Evolutionary conservation across 2,329 filamentous ascomycete species (phyloP).

Genomic region (Myotisia sp.): DNA sequence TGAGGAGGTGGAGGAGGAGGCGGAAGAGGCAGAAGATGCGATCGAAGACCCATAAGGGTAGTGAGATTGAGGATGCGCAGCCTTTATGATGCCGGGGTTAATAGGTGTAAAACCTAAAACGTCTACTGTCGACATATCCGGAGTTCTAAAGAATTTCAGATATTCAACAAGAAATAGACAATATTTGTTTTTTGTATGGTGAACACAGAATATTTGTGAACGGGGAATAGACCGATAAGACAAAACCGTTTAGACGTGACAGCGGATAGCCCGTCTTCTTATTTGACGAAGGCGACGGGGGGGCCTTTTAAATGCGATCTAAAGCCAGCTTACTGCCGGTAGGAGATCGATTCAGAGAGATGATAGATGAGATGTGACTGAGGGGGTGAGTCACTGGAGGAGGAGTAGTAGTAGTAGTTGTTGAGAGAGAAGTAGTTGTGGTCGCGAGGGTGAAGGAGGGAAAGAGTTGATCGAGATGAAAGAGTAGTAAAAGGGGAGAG

Average conservation of each 20-base stretch:
- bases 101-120: slow-evolving; percentile 28
- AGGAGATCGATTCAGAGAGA: neutral
- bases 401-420: neutral
- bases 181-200: neutral
- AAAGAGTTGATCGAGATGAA: neutral
- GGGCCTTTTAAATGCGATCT: slow-evolving; percentile 8
- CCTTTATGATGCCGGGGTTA: slow-evolving; percentile 24
- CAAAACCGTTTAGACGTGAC: slow-evolving; percentile 10
- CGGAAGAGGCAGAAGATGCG: slow-evolving; percentile 61
- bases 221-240: slow-evolving; percentile 12
- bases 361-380: neutral
- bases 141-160: slow-evolving; percentile 4
- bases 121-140: slow-evolving; percentile 33
- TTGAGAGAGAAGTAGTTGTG: neutral
- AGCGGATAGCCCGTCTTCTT: slow-evolving; percentile 12
- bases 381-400: slow-evolving; percentile 5
- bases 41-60: slow-evolving; percentile 55
- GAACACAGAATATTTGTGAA: slow-evolving; percentile 6
- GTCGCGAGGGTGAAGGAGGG: neutral
- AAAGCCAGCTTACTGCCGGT: slow-evolving; percentile 10
- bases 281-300: slow-evolving; percentile 11
- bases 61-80: slow-evolving; percentile 27
- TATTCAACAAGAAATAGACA: neutral
- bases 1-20: slow-evolving; percentile 61
- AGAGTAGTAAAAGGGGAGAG: neutral